Evolutionary conservation across 352 stramenopile species (phyloP).

Genomic region (Globisporangium iwayamae): DNA sequence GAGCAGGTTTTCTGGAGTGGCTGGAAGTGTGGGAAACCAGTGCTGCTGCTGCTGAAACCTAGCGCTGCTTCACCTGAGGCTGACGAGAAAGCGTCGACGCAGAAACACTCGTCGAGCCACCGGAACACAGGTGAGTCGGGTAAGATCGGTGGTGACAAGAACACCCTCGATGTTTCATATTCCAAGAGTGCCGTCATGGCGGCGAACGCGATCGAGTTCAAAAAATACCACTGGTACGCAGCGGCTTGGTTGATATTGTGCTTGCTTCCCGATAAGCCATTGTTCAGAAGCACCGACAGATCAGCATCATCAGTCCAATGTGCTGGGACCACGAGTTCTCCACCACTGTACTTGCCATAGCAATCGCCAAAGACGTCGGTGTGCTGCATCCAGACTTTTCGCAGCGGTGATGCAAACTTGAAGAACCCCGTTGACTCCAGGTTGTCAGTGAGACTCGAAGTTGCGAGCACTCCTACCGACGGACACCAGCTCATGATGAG

Average conservation of each 20-base stretch:
- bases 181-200: constrained; percentile 18
- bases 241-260: constrained; percentile 8
- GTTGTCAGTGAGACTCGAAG: constrained; percentile 18
- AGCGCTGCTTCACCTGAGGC: neutral
- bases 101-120: constrained; percentile 67
- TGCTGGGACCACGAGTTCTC: constrained; percentile 28
- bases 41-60: neutral
- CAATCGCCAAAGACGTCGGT: constrained; percentile 41
- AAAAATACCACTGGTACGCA: constrained; percentile 28
- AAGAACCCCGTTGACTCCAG: constrained; percentile 33
- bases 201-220: constrained; percentile 30
- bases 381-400: constrained; percentile 35
- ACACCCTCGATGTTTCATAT: constrained; percentile 7
- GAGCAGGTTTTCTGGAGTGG: constrained; percentile 43
- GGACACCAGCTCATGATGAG: constrained; percentile 42
- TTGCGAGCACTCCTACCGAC: constrained; percentile 37
- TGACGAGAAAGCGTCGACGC: constrained; percentile 21
- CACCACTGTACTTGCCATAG: constrained; percentile 14
- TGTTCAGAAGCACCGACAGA: neutral
- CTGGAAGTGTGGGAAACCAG: constrained; percentile 31
- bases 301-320: constrained; percentile 47
- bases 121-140: constrained; percentile 22
- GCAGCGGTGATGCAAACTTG: constrained; percentile 14
- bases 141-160: constrained; percentile 17
- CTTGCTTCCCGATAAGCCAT: neutral